phyloP scores from a whole-genome alignment of 495 filamentous ascomycete species.

The Aspergillus diversus region DNA sequence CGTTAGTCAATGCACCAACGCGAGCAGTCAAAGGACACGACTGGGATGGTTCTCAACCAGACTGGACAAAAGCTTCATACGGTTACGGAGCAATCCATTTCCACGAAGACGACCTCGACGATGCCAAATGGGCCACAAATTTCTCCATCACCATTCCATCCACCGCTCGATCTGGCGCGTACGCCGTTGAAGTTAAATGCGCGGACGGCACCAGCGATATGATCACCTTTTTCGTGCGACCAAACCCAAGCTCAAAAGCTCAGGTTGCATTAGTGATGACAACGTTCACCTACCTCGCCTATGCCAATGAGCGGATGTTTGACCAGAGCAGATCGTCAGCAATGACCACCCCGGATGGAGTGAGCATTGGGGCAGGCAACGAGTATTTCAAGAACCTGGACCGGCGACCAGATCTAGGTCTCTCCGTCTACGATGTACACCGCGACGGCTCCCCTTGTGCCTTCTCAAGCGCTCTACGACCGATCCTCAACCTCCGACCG shows the following conservation, averaged over 20 bases:
- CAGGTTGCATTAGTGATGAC: slow-evolving; percentile 5
- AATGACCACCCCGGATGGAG: slow-evolving; percentile 24
- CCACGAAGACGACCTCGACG: slow-evolving; percentile 9
- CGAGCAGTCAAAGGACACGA: slow-evolving; percentile 29
- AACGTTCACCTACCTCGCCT: slow-evolving; percentile 33
- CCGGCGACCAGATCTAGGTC: slow-evolving; percentile 27
- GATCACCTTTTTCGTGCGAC: slow-evolving; percentile 20
- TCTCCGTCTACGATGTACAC: slow-evolving; percentile 33
- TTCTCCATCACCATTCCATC: neutral
- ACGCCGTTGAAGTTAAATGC: neutral
- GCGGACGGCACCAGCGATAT: neutral
- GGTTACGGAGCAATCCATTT: slow-evolving; percentile 3
- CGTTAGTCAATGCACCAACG: slow-evolving; percentile 27
- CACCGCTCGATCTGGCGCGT: neutral
- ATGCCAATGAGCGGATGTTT: slow-evolving; percentile 35
- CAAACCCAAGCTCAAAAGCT: slow-evolving; percentile 2
- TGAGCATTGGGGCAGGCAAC: slow-evolving; percentile 11
- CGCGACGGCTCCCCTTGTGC: slow-evolving; percentile 28
- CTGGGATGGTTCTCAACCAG: slow-evolving; percentile 21
- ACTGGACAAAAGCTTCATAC: slow-evolving; percentile 2
- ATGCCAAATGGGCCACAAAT: slow-evolving; percentile 4
- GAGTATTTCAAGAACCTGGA: slow-evolving; percentile 17
- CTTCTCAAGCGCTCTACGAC: slow-evolving; percentile 21
- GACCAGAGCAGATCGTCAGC: slow-evolving; percentile 22
- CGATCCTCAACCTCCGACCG: slow-evolving; percentile 32